Base-by-base conservation (phyloP, 2,329 filamentous ascomycete species). In the Monilinia fructicola region DNA sequence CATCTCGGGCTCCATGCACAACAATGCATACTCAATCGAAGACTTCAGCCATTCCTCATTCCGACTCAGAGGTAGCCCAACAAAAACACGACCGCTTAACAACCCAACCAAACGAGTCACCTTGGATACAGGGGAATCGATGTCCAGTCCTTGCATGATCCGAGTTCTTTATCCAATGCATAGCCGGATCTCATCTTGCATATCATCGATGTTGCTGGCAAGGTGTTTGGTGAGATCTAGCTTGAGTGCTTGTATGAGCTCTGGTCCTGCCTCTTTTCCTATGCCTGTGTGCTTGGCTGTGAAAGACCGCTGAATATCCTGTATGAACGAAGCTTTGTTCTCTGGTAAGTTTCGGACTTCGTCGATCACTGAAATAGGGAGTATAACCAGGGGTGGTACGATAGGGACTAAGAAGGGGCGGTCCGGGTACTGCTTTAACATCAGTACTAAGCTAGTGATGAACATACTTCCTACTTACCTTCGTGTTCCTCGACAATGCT, bases 61-160 rank as follows among this genome's bases (percentile, higher is more conserved):
- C 18, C 73, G 50, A 53, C 70, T 71, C 3, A 74, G 55, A 2
- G 70, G 71, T 4, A 60, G 59, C 0, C 73, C 73, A 54, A 74
- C 73, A 31, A 74, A 75, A 2, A 72, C 68, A 12, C 73, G 64
- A 9, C 72, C 82, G 52, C 77, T 78, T 21, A 79, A 71, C 5
- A 77, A 71, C 4, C 79, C 77, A 3, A 82, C 76, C 50, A 81
- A 76, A 1, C 73, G 69, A 69, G 76, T 73, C 56, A 81, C 72
- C 7, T 75, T 77, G 10, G 71, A 44, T 78, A 76, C 4, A 73
- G n/a, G 42, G 38, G 28, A 14, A 71, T 42, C 4, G 68, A 46
- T 10, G 72, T 76, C 79, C 79, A 80, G 54, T 55, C 54, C 54
- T 55, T 40, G 4, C 71, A 72, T 35, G 54, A 35, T 55, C 54